Conservation (phyloP, 768 basidiomycete genomes). For the Pisolithus marmoratus region DNA sequence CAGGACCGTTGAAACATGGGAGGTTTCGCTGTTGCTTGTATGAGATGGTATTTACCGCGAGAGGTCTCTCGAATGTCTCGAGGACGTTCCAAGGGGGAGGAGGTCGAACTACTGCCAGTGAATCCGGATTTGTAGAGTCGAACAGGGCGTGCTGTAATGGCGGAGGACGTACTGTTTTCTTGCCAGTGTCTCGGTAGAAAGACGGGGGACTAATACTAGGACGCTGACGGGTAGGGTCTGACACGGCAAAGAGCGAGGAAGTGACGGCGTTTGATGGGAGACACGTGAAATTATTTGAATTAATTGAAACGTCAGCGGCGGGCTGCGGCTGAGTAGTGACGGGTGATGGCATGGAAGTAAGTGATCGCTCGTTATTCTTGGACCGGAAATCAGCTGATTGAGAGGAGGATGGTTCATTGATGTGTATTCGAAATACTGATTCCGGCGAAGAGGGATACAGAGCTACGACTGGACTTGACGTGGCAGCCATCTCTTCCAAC, state of each 20-base stretch:
- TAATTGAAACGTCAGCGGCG: too few relatives aligned
- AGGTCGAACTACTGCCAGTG: slow-evolving; percentile 21
- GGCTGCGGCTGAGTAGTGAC: background rate
- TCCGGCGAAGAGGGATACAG: slow-evolving; percentile 22
- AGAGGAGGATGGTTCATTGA: slow-evolving; percentile 10
- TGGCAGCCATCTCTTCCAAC: slow-evolving; percentile 18
- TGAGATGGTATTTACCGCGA: background rate
- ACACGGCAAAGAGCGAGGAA: background rate
- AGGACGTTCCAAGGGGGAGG: slow-evolving; percentile 23
- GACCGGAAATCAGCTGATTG: background rate
- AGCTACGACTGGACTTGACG: slow-evolving; percentile 10
- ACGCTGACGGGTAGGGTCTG: background rate
- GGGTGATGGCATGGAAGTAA: background rate
- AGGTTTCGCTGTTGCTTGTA: background rate
- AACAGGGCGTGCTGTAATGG: slow-evolving; percentile 15
- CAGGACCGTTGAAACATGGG: slow-evolving; percentile 4
- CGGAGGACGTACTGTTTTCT: background rate
- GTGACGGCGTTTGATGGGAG: background rate
- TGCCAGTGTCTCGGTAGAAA: slow-evolving; percentile 13
- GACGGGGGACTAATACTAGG: slow-evolving; percentile 8
- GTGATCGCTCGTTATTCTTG: too few relatives aligned
- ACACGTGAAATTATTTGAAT: too few relatives aligned
- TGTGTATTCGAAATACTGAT: slow-evolving; percentile 25
- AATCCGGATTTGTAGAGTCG: slow-evolving; percentile 10
- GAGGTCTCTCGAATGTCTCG: background rate